phyloP scores from a whole-genome alignment of 805 yeast species.

The Torulaspora delbrueckii region DNA sequence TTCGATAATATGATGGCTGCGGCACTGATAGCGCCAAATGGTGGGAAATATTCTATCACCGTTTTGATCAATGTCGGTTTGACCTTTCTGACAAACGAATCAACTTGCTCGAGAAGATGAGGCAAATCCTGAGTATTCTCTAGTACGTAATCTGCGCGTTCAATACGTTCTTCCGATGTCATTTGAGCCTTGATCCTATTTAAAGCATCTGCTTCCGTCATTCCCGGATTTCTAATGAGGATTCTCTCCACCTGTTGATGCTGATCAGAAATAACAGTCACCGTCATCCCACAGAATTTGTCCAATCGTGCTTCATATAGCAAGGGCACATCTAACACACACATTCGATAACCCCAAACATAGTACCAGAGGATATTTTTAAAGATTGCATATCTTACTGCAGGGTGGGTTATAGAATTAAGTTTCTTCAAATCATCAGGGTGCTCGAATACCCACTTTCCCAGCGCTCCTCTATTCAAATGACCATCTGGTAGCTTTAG shows the following conservation, averaged over 20 bases:
- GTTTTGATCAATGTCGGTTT: conserved; percentile 37
- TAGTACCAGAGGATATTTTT: conserved; percentile 54
- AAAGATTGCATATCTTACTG: conserved; percentile 60
- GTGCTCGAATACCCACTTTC: conserved; percentile 71
- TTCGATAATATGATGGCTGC: conserved; percentile 27
- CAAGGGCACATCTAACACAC: conserved; percentile 84
- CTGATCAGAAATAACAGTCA: conserved; percentile 61
- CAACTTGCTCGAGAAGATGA: conserved; percentile 42
- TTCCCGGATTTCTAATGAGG: conserved; percentile 58
- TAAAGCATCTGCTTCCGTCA: conserved; percentile 60
- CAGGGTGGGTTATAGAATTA: conserved; percentile 83
- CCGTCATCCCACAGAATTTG: conserved; percentile 59
- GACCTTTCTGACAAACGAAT: conserved; percentile 35
- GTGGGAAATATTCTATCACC: conserved; percentile 39
- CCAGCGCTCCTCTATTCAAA: conserved; percentile 66
- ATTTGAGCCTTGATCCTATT: conserved; percentile 75
- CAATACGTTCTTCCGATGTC: conserved; percentile 52
- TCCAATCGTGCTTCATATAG: conserved; percentile 77
- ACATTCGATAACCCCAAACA: conserved; percentile 51
- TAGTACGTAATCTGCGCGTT: conserved; percentile 60
- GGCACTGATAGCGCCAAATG: conserved; percentile 37
- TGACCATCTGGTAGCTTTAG: conserved; percentile 40
- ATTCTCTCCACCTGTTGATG: conserved; percentile 61
- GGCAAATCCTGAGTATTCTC: conserved; percentile 52
- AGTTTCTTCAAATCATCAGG: conserved; percentile 52